A percentile compares a stretch with the other conserved stretches of the same genome.
These are phyloP conservation scores for Selaginella moellendorffii DNA, from an alignment of 75 land plant genomes.

Conservation along the genomic window DNA sequence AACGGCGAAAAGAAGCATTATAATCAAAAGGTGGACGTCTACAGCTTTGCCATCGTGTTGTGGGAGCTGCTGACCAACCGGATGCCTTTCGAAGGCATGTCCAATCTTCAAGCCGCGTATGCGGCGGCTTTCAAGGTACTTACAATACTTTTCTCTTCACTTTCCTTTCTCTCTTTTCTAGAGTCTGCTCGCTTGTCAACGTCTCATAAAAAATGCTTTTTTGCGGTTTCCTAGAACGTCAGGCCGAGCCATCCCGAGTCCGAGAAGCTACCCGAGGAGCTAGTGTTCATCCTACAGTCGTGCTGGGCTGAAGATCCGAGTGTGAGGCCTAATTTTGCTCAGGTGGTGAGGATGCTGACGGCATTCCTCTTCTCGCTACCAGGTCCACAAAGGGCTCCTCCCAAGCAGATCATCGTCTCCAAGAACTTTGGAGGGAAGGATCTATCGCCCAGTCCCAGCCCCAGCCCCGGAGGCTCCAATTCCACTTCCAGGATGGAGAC, in stretches of 20 bases:
- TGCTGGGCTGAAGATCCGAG: conserved; percentile 31
- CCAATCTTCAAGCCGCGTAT: conserved; percentile 31
- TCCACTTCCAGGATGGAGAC: not conserved
- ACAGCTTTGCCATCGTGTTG: conserved; percentile 39
- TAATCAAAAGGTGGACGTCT: conserved; percentile 42
- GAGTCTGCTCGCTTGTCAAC: too few relatives aligned
- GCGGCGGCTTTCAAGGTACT: conserved; percentile 28
- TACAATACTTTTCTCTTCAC: too few relatives aligned
- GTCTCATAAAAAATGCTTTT: too few relatives aligned
- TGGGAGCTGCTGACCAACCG: conserved; percentile 42
- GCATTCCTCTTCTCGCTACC: conserved; percentile 15
- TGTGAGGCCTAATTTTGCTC: conserved; percentile 15
- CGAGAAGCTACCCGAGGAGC: conserved; percentile 38
- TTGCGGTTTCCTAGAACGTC: conserved; percentile 25
- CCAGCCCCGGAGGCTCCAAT: not conserved
- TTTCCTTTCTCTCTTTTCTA: too few relatives aligned
- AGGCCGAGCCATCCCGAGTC: conserved; percentile 48
- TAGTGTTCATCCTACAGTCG: conserved; percentile 47
- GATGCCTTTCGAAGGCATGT: conserved; percentile 39
- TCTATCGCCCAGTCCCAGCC: not conserved
- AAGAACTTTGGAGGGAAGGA: not conserved
- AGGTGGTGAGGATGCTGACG: conserved; percentile 21
- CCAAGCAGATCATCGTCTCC: not conserved
- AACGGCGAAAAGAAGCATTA: conserved; percentile 36
- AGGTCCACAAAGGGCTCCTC: conserved; percentile 5